Conservation (phyloP, 106 monocot genomes). For the Platanthera guangdongensis region DNA sequence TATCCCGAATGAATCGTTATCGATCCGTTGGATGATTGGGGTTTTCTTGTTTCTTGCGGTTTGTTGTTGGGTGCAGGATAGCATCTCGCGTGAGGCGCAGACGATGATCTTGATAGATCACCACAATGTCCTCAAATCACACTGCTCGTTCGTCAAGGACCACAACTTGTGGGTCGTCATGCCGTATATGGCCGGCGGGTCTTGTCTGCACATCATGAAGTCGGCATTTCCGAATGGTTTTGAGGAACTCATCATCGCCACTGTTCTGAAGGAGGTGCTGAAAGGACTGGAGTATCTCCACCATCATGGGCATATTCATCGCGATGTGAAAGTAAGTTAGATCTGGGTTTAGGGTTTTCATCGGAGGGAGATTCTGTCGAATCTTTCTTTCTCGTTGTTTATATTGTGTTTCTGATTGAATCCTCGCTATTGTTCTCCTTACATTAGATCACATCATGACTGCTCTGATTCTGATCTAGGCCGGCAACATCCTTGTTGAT, state of each 20-base stretch:
- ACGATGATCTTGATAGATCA: slow-evolving; percentile 85
- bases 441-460: background rate
- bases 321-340: slow-evolving; percentile 79
- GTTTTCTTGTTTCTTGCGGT: background rate
- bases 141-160: slow-evolving; percentile 75
- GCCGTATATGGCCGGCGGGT: slow-evolving; percentile 91
- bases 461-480: slow-evolving; percentile 21
- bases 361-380: background rate
- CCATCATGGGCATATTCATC: slow-evolving; percentile 83
- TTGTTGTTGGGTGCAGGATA: slow-evolving; percentile 37
- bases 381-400: background rate
- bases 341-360: background rate
- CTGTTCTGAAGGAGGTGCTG: slow-evolving; percentile 61
- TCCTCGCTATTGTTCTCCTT: background rate
- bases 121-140: slow-evolving; percentile 78
- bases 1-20: background rate
- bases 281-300: slow-evolving; percentile 89
- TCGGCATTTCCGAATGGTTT: slow-evolving; percentile 72
- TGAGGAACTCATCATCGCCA: slow-evolving; percentile 72
- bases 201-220: slow-evolving; percentile 88
- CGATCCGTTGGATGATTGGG: background rate
- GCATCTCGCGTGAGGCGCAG: slow-evolving; percentile 76
- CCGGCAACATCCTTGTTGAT: slow-evolving; percentile 83
- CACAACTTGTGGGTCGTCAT: slow-evolving; percentile 83
- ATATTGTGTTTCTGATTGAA: background rate